Evolutionary conservation across 495 filamentous ascomycete species (phyloP), one percentile per base, ranked within the genome.

Genomic region (Xylaria intraflava): DNA sequence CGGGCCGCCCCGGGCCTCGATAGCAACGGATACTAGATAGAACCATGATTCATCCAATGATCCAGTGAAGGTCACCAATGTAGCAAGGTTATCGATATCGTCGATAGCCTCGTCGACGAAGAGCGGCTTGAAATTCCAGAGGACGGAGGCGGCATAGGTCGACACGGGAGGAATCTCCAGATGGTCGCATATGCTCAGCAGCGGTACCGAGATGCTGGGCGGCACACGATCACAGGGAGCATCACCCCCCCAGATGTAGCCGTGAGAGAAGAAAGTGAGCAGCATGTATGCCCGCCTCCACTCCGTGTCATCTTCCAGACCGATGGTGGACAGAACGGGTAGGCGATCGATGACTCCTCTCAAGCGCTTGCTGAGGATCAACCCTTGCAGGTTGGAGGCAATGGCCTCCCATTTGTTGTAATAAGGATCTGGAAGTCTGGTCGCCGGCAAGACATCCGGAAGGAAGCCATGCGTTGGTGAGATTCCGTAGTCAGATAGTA

Each of bases 1-100:
- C n/a, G 91, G 89, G 0, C 82, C 93, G 23, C 89, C 92, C 27
- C 90, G 83, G 41, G 93, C 91, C 72, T 98, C 93, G 58, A 98
- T 96, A 56, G 92, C 93, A 12, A 96, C 87, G 0, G 91, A 96
- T 39, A 96, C 80, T 8, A 97, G 76, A 65, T 95, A 96, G 65
- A 99, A 99, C 93, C 93, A 97, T 58, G 94, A 93, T 66, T 99
- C 93, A 66, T 99, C 93, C 14, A 94, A 72, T 4, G 89, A 89
- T 30, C 94, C 93, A n/a, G 94, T 97, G 67, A 96, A 91, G 16
- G 93, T 95, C 51, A 83, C 79, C 54, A 95, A 75, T 10, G 87
- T 90, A 22, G 86, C 81, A 38, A 99, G 76, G 61, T 97, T 96
- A 53, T 89, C 78, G 30, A 96, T 77, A 44, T 83, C 81, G 60